Evolutionary conservation across 2,329 filamentous ascomycete genomes (phyloP), one percentile per base, ranked within the genome.

Genomic region (Beauveria bassiana): DNA sequence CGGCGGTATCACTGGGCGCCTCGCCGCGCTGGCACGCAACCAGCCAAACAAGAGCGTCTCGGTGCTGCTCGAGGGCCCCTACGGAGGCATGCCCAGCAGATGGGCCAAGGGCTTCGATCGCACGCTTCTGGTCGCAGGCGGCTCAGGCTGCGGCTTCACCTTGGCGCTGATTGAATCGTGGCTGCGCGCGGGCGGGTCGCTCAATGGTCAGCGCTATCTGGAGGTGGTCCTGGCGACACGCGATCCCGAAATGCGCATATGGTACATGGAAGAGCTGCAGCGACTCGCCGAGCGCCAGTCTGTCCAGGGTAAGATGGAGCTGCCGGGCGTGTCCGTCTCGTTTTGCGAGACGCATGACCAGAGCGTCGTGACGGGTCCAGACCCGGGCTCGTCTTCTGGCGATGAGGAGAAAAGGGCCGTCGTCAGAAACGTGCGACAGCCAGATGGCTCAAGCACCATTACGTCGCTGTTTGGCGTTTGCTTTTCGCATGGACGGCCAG

Each of bases 31-130:
- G 6, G 78, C 78, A 0, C 54, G 63, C 5, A 69, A 74, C 34
- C 67, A 70, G 12, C 74, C 82, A 0, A 73, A 70, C 0, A 60
- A 66, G 0, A 65, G 69, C 0, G 70, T 81, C 1, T 73, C 74
- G 0, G 79, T 86, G 0, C 68, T 84, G 1, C 64, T 86, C 1
- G 84, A 86, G 46, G 84, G 84, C 0, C 84, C 84, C 0, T 86
- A 86, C 61, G 82, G 84, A 0, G 83, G 83, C 0, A 68, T 83
- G 20, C 69, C 74, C 1, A 66, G 66, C 3, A 65, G 68, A 5
- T 74, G 75, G 51, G 67, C 77, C 16, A 65, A 69, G 0, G 69
- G 70, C 0, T 78, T 77, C 56, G 77, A 82, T 53, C 70, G 70
- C 8, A 68, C 72, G 0, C 67, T 86, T 0, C 69, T 85, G 18